Evolutionary conservation across 805 yeast species (phyloP).

Genomic region (Zygosaccharomyces bisporus): DNA sequence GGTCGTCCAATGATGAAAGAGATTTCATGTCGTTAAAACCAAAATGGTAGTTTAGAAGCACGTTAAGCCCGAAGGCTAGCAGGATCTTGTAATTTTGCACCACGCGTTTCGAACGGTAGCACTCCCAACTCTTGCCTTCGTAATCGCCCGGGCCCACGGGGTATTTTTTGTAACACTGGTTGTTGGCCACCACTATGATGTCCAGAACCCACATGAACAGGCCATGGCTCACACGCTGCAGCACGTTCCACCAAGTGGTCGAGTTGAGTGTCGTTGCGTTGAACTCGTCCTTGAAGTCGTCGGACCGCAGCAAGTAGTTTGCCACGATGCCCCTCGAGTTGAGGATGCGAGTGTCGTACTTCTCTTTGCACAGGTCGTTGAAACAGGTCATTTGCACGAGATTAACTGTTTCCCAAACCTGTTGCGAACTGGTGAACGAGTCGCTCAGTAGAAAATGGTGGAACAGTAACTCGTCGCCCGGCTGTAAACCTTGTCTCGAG

Average conservation of each 20-base stretch:
- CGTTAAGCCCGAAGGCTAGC: conserved; percentile 39
- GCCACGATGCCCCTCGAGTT: conserved; percentile 37
- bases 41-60: conserved; percentile 48
- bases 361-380: conserved; percentile 28
- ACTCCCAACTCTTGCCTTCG: conserved; percentile 30
- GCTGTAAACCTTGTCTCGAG: conserved; percentile 35
- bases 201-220: conserved; percentile 37
- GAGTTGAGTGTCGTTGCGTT: conserved; percentile 30
- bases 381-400: conserved; percentile 34
- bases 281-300: conserved; percentile 34
- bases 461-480: conserved; percentile 37
- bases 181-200: conserved; percentile 32
- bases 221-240: conserved; percentile 33
- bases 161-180: conserved; percentile 36
- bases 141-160: conserved; percentile 28
- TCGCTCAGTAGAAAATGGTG: conserved; percentile 30
- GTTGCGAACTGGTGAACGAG: conserved; percentile 18
- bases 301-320: conserved; percentile 28
- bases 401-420: conserved; percentile 35
- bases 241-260: conserved; percentile 33
- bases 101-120: conserved; percentile 35
- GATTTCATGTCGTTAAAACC: conserved; percentile 42
- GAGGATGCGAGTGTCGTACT: conserved; percentile 31
- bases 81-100: conserved; percentile 41
- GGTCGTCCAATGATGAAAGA: conserved; percentile 26